Base-by-base conservation (phyloP, 257 asterid species). In the Petunia secreta region DNA sequence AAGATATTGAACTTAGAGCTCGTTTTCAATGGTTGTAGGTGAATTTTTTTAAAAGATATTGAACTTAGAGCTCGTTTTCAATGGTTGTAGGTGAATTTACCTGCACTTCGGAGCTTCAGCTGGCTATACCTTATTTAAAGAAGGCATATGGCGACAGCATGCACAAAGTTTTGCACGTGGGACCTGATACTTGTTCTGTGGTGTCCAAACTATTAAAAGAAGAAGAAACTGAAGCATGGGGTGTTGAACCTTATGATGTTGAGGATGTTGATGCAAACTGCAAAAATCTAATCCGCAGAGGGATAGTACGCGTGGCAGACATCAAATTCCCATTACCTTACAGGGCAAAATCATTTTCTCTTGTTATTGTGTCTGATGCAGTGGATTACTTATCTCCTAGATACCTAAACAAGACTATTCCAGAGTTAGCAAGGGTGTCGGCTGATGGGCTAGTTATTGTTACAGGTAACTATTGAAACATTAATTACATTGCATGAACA, bases 311-410 rank as follows among this genome's bases (percentile, higher is more conserved):
- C 8, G 93, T 90, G 74, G 93, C 96, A 74, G 98, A 94, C 75
- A 90, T 94, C 87, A 94, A 92, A 85, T 92, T 92, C 68, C 92
- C 97, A 83, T 92, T 94, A 76, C 96, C 98, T 6, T 92, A 94
- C 83, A 85, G 93, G 83, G 88, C 90, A 38, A 91, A 92, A 65
- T 90, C 98, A 6, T 94, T 94, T 84, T 87, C 98, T 80, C 97
- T 93, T 71, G 98, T 94, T 73, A 83, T 94, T 54, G 96, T 91
- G 58, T 92, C 98, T 1, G 98, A 94, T 88, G 97, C 95, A 6
- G 75, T 91, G 71, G 98, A 94, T 82, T 94, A 94, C 81, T 75
- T 94, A 78, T 94, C 98, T 2, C 97, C 97, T 3, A 94, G 84
- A 86, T 94, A 91, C 84, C 92, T 94, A 25, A 94, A 94, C 89